Percentiles rank a stretch among this genome's conserved stretches.
Evolutionary conservation across 2,329 filamentous ascomycete genomes (phyloP).

Genomic region (Aspergillaceae sp.): DNA sequence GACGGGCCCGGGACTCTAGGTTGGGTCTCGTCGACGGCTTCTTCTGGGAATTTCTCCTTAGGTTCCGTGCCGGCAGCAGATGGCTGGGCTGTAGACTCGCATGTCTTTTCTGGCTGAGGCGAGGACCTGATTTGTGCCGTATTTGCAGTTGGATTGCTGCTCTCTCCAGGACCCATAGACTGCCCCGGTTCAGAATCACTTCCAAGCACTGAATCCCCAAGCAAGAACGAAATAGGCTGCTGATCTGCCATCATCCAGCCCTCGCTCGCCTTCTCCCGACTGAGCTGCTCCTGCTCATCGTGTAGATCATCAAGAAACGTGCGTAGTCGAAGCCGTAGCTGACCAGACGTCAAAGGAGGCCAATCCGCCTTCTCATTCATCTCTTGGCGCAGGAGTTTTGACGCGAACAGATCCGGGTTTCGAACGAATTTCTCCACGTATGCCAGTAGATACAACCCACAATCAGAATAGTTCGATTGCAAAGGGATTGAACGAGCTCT

Average conservation of each 20-base stretch:
- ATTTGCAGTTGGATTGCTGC: too few species aligned
- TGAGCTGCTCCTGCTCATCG: conserved; percentile 43
- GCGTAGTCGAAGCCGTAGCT: conserved; percentile 59
- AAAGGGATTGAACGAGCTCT: conserved; percentile 67
- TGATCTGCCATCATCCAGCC: conserved; percentile 24
- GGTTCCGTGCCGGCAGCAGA: neutral
- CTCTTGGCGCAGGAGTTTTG: conserved; percentile 56
- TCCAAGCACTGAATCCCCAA: conserved; percentile 9
- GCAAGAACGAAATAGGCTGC: conserved; percentile 24
- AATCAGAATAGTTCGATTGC: conserved; percentile 81
- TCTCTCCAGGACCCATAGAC: too few species aligned
- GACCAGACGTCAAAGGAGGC: conserved; percentile 45
- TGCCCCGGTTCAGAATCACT: too few species aligned
- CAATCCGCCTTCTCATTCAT: conserved; percentile 50
- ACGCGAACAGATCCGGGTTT: conserved; percentile 62
- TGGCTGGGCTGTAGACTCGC: neutral
- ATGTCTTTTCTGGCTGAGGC: neutral
- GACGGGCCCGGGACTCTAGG: neutral
- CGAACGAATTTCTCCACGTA: conserved; percentile 77
- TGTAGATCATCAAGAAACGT: conserved; percentile 57
- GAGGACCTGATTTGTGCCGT: neutral
- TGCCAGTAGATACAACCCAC: conserved; percentile 75
- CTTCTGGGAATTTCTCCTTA: neutral
- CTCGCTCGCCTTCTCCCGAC: conserved; percentile 29
- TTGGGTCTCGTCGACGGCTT: neutral